Base-by-base conservation (phyloP, 805 yeast species). In the Diddensiella transvaalensis region DNA sequence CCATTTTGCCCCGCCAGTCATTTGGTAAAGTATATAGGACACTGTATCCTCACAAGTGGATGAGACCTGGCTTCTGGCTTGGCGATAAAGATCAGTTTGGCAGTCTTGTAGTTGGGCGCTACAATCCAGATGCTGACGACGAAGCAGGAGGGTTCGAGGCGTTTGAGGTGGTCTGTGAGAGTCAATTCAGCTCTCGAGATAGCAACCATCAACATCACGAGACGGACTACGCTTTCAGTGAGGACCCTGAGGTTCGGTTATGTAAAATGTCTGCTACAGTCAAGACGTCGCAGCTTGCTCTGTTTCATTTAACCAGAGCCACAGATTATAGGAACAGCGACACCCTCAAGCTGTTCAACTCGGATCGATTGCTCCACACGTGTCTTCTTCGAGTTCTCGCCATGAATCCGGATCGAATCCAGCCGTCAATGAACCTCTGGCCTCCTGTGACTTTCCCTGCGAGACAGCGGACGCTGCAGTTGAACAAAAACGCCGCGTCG, bases 1-100 rank as follows among this genome's bases (percentile, higher is more conserved):
- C 40, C 18, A 19, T 32, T 21, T 45, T 47, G 10, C 64, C 63
- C 4, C 59, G 55, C 44, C 21, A 8, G 5, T 38, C 55, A 5
- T 54, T 41, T 26, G 39, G 42, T 18, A 49, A 50, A 5, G 40
- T 57, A 19, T 59, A 41, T 35, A 33, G 24, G 8, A 21, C 39
- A 10, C 48, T 62, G 23, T 50, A 52, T 33, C 45, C 32, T 17
- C 60, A 57, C 40, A 17, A 40, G 13, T 62, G 64, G 64, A 50
- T 62, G 19, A 46, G 53, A 6, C 57, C 57, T 3, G 55, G 59
- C 1, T 18, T 62, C 3, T 62, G 66, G 66, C 55, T 48, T 36
- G 65, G 66, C 22, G 58, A 59, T 40, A 53, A 48, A 10, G 49
- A 47, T 6, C 48, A 48, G 21, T 56, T 57, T 44, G 66, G 66